Conservation (phyloP, 2,329 filamentous ascomycete genomes). For the Fusarium scirpi region DNA sequence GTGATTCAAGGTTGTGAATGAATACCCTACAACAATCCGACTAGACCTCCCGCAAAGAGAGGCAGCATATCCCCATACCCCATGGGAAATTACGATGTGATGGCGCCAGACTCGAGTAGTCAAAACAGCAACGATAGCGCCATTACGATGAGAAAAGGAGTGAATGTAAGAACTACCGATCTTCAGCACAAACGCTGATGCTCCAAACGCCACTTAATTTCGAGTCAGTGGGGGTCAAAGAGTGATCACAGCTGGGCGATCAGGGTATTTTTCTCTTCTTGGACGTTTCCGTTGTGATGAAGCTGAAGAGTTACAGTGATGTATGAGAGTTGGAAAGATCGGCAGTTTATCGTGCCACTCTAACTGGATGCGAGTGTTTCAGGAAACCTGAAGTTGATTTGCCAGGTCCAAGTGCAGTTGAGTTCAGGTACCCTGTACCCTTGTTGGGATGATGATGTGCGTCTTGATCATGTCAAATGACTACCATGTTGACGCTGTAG, state of each 20-base stretch:
- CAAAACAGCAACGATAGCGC: slow-evolving; percentile 6
- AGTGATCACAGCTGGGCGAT: slow-evolving; percentile 10
- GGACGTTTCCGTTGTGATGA: slow-evolving; percentile 13
- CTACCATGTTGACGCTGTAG: background rate
- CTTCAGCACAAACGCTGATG: slow-evolving; percentile 8
- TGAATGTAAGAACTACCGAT: slow-evolving; percentile 23
- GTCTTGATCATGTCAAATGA: background rate
- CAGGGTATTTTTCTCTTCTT: slow-evolving; percentile 9
- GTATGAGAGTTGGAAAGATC: slow-evolving; percentile 16
- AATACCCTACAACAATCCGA: slow-evolving; percentile 24
- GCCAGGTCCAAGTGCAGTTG: background rate
- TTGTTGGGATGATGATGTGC: slow-evolving; percentile 1
- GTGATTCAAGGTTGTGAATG: background rate
- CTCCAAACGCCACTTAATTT: slow-evolving; percentile 41
- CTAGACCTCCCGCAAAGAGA: background rate
- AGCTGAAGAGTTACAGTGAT: slow-evolving; percentile 6
- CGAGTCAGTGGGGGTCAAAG: slow-evolving; percentile 14
- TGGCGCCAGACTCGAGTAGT: slow-evolving; percentile 9
- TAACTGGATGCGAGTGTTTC: slow-evolving; percentile 3
- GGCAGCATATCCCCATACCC: slow-evolving; percentile 14
- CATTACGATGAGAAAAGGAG: slow-evolving; percentile 7
- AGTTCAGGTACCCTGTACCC: slow-evolving; percentile 1
- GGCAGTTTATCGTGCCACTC: slow-evolving; percentile 12
- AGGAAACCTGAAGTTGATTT: background rate
- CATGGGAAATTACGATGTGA: slow-evolving; percentile 27